phyloP scores from a whole-genome alignment of 2,329 filamentous ascomycete species.

The Stachybotrys chartarum region DNA sequence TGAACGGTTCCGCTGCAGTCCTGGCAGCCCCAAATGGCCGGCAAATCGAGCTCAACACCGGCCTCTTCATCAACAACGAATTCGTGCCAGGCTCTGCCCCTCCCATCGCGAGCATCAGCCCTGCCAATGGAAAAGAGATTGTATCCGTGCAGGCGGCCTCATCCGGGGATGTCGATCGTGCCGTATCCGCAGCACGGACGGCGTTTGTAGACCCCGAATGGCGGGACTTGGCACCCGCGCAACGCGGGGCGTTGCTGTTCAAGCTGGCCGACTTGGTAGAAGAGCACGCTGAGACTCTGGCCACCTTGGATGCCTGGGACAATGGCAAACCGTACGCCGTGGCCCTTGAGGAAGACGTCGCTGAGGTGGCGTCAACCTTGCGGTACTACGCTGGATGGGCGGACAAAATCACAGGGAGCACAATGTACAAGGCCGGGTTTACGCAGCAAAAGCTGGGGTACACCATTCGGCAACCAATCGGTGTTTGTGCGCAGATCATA shows the following conservation, averaged over 20 bases:
- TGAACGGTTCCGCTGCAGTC: too few species aligned
- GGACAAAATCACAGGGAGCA: conserved; percentile 79
- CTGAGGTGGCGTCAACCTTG: conserved; percentile 28
- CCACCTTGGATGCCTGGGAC: conserved; percentile 65
- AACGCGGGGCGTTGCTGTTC: conserved; percentile 60
- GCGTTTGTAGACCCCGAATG: conserved; percentile 57
- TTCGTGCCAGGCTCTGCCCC: conserved; percentile 46
- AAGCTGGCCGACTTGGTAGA: conserved; percentile 58
- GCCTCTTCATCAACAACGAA: conserved; percentile 80
- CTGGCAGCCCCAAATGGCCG: conserved; percentile 62
- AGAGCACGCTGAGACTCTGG: conserved; percentile 43
- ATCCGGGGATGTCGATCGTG: conserved; percentile 20
- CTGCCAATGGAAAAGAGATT: conserved; percentile 21
- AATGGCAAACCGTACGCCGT: conserved; percentile 49
- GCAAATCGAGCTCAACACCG: conserved; percentile 65
- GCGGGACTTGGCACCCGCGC: conserved; percentile 57
- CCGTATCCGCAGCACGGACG: conserved; percentile 43
- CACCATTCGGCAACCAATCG: conserved; percentile 47
- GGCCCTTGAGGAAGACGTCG: conserved; percentile 53
- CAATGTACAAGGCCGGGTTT: conserved; percentile 53
- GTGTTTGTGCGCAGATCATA: conserved; percentile 77
- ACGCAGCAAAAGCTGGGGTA: conserved; percentile 71
- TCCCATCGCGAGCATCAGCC: conserved; percentile 19
- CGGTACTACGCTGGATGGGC: conserved; percentile 61
- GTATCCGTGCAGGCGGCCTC: conserved; percentile 18